Conservation (phyloP, 306 rosid species). For the Lathyrus oleraceus region DNA sequence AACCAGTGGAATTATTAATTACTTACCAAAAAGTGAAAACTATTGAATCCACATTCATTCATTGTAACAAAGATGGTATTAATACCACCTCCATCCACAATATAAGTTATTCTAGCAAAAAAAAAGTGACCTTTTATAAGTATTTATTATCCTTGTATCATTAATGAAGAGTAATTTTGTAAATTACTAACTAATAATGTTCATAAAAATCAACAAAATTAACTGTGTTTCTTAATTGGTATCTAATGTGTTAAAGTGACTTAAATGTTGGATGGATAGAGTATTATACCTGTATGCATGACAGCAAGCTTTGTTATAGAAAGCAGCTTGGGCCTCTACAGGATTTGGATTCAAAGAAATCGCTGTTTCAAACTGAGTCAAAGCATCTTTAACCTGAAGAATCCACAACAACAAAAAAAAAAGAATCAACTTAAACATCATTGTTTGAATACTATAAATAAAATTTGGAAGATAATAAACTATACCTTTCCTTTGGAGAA, state of each 20-base stretch:
- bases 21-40: background rate
- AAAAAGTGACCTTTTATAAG: too few species aligned
- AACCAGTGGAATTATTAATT: conserved; percentile 19
- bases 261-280: background rate
- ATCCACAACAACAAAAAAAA: conserved; percentile 12
- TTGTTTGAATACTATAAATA: background rate
- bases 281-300: conserved; percentile 64
- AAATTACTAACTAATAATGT: too few species aligned
- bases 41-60: conserved; percentile 10
- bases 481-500: conserved; percentile 92
- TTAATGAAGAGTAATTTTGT: too few species aligned
- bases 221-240: too few species aligned
- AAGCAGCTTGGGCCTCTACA: conserved; percentile 88
- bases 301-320: conserved; percentile 96
- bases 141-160: too few species aligned
- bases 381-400: conserved; percentile 94
- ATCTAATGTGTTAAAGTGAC: too few species aligned
- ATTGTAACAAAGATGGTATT: background rate
- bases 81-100: too few species aligned
- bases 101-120: too few species aligned
- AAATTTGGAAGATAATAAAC: background rate
- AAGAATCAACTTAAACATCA: background rate
- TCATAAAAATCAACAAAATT: too few species aligned
- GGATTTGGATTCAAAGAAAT: conserved; percentile 80
- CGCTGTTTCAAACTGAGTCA: conserved; percentile 82